These are phyloP conservation scores for Pyrenophora tritici-repentis DNA, from an alignment of 2,329 filamentous ascomycete genomes.

Conservation along the genomic window DNA sequence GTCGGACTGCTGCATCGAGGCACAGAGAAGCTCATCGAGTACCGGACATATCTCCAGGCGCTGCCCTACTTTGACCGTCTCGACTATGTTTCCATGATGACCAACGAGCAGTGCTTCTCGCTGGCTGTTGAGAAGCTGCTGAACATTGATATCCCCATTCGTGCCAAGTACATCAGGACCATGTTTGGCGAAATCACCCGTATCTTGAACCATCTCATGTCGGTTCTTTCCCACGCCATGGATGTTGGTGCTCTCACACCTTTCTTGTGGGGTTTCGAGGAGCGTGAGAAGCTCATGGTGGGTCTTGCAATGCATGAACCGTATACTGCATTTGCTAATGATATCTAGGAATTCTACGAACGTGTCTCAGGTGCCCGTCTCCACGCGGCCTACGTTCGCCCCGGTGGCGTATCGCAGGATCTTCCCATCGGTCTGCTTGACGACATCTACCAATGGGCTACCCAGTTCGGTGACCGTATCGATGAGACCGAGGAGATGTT, in stretches of 20 bases:
- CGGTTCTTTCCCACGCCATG: constrained; percentile 95
- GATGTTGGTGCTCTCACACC: constrained; percentile 97
- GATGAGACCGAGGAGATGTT: constrained; percentile 99
- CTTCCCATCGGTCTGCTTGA: constrained; percentile 91
- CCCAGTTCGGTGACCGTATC: constrained; percentile 96
- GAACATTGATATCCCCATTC: constrained; percentile 92
- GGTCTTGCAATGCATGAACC: constrained; percentile 9
- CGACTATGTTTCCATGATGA: constrained; percentile 99
- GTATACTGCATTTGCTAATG: constrained; percentile 14
- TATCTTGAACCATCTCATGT: constrained; percentile 97
- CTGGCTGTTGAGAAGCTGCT: constrained; percentile 97
- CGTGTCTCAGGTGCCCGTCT: constrained; percentile 97
- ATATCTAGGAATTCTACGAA: constrained; percentile 92
- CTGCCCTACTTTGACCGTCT: constrained; percentile 98
- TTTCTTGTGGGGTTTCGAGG: constrained; percentile 99
- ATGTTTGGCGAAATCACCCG: constrained; percentile 95
- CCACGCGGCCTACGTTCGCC: constrained; percentile 94
- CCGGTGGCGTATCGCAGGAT: constrained; percentile 95
- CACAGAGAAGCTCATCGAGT: constrained; percentile 99
- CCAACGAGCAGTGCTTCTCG: constrained; percentile 97
- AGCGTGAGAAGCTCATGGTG: constrained; percentile 99
- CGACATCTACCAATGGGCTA: constrained; percentile 99
- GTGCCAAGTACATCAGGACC: constrained; percentile 96
- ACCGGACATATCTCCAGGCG: constrained; percentile 98
- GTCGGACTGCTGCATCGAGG: constrained; percentile 95